Evolutionary conservation across 1,139 yeast species (phyloP), one percentile per base, ranked within the genome.

Genomic region (Saccharomyces hybrid): DNA sequence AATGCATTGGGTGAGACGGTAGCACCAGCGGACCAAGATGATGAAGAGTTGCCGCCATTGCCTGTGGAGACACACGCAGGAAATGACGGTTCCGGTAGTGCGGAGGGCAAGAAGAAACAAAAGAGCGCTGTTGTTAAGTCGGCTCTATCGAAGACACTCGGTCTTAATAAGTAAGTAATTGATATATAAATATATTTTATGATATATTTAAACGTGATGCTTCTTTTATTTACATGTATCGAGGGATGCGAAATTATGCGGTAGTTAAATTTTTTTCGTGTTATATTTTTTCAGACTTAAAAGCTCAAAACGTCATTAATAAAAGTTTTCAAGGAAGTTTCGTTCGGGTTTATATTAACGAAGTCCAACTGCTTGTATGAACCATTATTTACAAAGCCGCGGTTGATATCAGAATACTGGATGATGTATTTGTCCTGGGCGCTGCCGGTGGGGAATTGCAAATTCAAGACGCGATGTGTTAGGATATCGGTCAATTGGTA

Each of bases 1-100:
- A 91, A 93, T 2, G 97, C 97, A 1, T 77, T 90, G 59, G 95
- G 96, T 8, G 72, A 78, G 29, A 71, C 74, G 2, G 70, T 74
- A 2, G 71, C 68, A 11, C 73, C 84, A 54, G 71, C 78, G 52
- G 77, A 73, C 51, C 78, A 75, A 27, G 81, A 81, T 61, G 89
- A 84, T 61, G 88, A 84, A 62, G 86, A 82, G 58, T 38, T 38
- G 24, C 44, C 44, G 6, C 44, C 44, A 4, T 19, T 38, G 19
- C 44, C 44, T 19, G 44, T 38, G n/a, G 80, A 75, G 21, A 28
- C 16, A 14, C 49, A 28, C 11, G 7, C 3, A 9, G 44, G 26
- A 11, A 38, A 38, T 11, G 44, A 38, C 11, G 44, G 44, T 19
- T 26, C 55, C 49, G 12, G 55, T 52, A 7, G 55, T 34, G 12